These are phyloP conservation scores for Rhodotorula toruloides DNA, from an alignment of 768 basidiomycete genomes.

Conservation along the genomic window DNA sequence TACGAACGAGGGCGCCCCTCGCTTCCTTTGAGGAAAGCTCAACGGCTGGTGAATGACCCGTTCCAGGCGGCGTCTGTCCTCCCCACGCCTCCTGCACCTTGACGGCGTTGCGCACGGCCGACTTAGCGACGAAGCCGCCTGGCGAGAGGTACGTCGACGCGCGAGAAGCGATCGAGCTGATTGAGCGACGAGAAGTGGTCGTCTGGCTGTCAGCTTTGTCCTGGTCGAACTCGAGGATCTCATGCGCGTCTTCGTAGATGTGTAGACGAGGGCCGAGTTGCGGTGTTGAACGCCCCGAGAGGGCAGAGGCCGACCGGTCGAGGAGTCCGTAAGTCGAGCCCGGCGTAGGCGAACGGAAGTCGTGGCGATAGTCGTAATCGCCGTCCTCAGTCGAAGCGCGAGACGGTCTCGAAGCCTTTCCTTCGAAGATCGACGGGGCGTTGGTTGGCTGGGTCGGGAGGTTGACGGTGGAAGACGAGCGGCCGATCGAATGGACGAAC, in stretches of 20 bases:
- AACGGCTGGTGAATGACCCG: constrained; percentile 19
- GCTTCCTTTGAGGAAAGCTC: constrained; percentile 24
- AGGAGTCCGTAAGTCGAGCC: constrained; percentile 24
- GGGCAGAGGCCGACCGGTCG: constrained; percentile 5
- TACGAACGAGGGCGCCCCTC: constrained; percentile 18
- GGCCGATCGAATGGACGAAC: constrained; percentile 25
- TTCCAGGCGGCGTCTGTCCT: constrained; percentile 5
- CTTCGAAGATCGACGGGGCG: neutral
- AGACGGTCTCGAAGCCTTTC: neutral
- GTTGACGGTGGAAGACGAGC: constrained; percentile 7
- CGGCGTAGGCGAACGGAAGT: constrained; percentile 31
- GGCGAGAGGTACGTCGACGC: constrained; percentile 20
- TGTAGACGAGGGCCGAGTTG: neutral
- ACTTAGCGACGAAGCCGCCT: constrained; percentile 14
- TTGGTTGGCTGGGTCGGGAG: neutral
- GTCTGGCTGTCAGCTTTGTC: neutral
- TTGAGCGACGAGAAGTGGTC: neutral
- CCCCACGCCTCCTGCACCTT: constrained; percentile 18
- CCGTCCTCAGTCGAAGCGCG: constrained; percentile 6
- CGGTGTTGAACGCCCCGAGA: neutral
- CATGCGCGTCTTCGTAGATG: neutral
- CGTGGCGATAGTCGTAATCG: neutral
- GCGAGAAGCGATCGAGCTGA: constrained; percentile 16
- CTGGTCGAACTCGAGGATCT: neutral
- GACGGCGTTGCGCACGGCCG: constrained; percentile 16